Conservation (phyloP, 257 asterid genomes). For the Thymus quinquecostatus region DNA sequence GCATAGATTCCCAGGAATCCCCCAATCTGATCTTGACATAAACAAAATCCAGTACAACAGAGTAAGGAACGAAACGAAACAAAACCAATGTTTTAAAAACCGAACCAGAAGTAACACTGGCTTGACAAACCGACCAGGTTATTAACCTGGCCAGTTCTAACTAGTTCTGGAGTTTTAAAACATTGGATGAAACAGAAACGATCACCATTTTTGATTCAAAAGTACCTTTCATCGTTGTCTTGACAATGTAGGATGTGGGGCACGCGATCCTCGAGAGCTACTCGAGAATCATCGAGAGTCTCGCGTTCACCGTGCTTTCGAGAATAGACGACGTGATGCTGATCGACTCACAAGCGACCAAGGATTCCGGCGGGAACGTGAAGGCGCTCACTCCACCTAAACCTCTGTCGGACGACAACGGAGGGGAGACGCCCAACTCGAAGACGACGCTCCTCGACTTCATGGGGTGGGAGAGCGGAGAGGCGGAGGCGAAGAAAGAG, state of each 20-base stretch:
- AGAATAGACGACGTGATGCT: conserved; percentile 59
- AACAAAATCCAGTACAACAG: conserved; percentile 76
- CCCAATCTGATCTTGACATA: conserved; percentile 85
- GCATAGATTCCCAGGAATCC: conserved; percentile 80
- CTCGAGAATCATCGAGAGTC: conserved; percentile 62
- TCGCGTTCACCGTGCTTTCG: conserved; percentile 55
- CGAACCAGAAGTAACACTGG: no score
- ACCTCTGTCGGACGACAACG: conserved; percentile 39
- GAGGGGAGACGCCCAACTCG: conserved; percentile 37
- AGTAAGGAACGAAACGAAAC: conserved; percentile 42
- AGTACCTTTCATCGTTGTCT: conserved; percentile 5
- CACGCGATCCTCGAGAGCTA: conserved; percentile 67
- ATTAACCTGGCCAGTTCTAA: no score
- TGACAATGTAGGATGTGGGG: conserved; percentile 54
- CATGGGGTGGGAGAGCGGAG: conserved; percentile 64
- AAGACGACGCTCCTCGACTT: conserved; percentile 56
- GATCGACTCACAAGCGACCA: conserved; percentile 41
- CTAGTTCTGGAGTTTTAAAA: no score
- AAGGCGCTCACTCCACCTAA: conserved; percentile 20
- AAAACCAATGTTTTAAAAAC: no score
- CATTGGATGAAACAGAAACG: no score
- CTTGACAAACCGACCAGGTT: no score
- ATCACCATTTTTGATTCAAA: no score
- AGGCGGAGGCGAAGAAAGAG: conserved; percentile 37
- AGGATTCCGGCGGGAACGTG: conserved; percentile 27